Percentiles rank a stretch among this genome's conserved stretches.
phyloP scores from a whole-genome alignment of 2,329 filamentous ascomycete species.

The Phyllosticta citrichinensis region DNA sequence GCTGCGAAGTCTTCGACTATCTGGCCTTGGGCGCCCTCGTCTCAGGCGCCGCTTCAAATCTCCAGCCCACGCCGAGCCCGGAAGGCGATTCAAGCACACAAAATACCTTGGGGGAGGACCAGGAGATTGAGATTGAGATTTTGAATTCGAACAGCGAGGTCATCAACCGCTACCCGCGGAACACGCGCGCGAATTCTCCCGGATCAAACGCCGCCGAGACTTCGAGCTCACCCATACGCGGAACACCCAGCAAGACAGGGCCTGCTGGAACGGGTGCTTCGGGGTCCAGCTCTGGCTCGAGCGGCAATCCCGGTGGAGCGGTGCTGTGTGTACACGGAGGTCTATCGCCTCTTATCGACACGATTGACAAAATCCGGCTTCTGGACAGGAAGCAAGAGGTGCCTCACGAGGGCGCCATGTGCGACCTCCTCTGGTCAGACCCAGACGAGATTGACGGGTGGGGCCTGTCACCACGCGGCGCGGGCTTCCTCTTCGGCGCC shows the following conservation, averaged over 20 bases:
- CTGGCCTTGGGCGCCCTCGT: constrained; percentile 83
- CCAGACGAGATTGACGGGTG: constrained; percentile 97
- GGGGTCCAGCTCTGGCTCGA: constrained; percentile 49
- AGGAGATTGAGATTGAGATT: constrained; percentile 86
- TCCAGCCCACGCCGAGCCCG: constrained; percentile 51
- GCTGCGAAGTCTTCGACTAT: constrained; percentile 97
- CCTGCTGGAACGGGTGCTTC: constrained; percentile 73
- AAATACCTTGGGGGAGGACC: constrained; percentile 35
- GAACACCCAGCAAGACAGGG: constrained; percentile 37
- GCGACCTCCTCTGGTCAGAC: constrained; percentile 94
- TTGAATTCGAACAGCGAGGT: constrained; percentile 74
- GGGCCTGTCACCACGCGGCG: constrained; percentile 87
- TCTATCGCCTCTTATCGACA: constrained; percentile 81
- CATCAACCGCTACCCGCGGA: constrained; percentile 60
- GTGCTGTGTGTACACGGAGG: constrained; percentile 95
- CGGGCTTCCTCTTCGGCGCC: constrained; percentile 88
- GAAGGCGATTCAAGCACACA: constrained; percentile 42
- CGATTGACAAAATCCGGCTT: constrained; percentile 87
- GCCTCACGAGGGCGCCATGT: constrained; percentile 97
- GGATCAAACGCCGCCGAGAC: constrained; percentile 9
- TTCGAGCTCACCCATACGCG: constrained; percentile 30
- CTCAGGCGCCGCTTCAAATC: constrained; percentile 64
- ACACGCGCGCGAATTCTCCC: neutral
- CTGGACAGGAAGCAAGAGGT: constrained; percentile 97
- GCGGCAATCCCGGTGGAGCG: constrained; percentile 61